Evolutionary conservation across 768 basidiomycete genomes (phyloP).

Genomic region (Chalciporus piperatus): DNA sequence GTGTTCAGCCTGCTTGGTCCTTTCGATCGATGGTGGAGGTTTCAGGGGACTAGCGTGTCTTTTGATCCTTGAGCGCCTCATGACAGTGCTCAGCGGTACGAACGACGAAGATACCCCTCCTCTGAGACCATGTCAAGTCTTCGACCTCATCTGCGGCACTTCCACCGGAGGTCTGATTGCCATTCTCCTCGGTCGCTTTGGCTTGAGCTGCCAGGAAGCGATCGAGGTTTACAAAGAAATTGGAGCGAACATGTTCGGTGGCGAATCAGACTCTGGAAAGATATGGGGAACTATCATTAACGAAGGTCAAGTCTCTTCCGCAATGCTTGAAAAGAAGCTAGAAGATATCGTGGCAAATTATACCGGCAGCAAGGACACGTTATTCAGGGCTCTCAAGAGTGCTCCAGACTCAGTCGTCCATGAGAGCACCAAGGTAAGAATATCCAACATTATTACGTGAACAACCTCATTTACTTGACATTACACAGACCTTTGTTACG

Average conservation of each 20-base stretch:
- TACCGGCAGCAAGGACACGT: too few species aligned
- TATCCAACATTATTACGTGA: too few species aligned
- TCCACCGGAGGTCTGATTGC: background rate
- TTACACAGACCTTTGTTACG: background rate
- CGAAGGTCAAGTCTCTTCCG: background rate
- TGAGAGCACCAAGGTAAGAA: too few species aligned
- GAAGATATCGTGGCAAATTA: too few species aligned
- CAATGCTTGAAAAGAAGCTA: too few species aligned
- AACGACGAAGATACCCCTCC: background rate
- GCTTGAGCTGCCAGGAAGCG: background rate
- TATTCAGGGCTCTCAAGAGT: too few species aligned
- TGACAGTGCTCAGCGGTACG: background rate
- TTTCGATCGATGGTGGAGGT: background rate
- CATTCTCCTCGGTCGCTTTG: slow-evolving; percentile 2
- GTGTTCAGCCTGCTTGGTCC: background rate
- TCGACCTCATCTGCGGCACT: slow-evolving; percentile 2
- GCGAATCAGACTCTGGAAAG: background rate
- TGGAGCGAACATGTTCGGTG: background rate
- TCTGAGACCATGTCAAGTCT: background rate
- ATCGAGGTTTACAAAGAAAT: background rate
- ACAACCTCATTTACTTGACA: too few species aligned
- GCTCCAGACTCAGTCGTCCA: too few species aligned
- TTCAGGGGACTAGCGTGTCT: background rate
- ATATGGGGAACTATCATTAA: background rate
- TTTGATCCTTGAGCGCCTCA: background rate